These are phyloP conservation scores for Lithohypha guttulata DNA, from an alignment of 2,329 filamentous ascomycete species.

Conservation along the genomic window DNA sequence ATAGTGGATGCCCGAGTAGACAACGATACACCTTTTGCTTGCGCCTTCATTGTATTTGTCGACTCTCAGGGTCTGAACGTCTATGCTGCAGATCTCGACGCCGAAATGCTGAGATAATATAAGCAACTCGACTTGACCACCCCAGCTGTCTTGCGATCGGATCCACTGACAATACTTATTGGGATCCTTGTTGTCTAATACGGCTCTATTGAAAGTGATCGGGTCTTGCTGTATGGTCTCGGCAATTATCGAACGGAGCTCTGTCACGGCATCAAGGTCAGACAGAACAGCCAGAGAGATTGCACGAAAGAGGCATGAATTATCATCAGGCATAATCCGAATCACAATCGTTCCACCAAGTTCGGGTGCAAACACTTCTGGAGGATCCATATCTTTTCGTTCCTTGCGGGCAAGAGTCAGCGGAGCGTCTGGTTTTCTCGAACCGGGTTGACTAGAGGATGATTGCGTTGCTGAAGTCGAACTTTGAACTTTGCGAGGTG, in stretches of 20 bases:
- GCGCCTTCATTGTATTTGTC: conserved; percentile 71
- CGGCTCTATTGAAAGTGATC: conserved; percentile 60
- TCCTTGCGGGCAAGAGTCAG: conserved; percentile 34
- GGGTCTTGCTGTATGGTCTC: conserved; percentile 65
- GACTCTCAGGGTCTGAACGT: conserved; percentile 58
- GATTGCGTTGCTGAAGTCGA: neutral
- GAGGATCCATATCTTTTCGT: conserved; percentile 44
- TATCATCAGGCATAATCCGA: conserved; percentile 93
- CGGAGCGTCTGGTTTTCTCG: conserved; percentile 16
- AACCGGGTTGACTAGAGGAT: conserved; percentile 15
- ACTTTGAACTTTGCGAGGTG: neutral
- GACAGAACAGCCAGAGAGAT: conserved; percentile 70
- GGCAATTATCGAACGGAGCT: conserved; percentile 67
- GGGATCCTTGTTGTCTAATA: conserved; percentile 59
- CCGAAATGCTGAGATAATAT: conserved; percentile 77
- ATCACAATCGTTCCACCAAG: conserved; percentile 55
- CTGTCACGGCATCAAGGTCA: conserved; percentile 54
- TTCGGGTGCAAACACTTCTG: conserved; percentile 48
- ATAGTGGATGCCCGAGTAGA: conserved; percentile 91
- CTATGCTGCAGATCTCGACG: conserved; percentile 74
- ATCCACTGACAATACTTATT: conserved; percentile 75
- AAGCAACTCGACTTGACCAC: conserved; percentile 78
- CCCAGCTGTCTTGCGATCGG: conserved; percentile 71
- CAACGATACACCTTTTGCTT: conserved; percentile 54
- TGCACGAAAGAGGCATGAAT: conserved; percentile 86